These are phyloP conservation scores for Inga leiocalycina DNA, from an alignment of 306 rosid genomes.

Conservation along the genomic window DNA sequence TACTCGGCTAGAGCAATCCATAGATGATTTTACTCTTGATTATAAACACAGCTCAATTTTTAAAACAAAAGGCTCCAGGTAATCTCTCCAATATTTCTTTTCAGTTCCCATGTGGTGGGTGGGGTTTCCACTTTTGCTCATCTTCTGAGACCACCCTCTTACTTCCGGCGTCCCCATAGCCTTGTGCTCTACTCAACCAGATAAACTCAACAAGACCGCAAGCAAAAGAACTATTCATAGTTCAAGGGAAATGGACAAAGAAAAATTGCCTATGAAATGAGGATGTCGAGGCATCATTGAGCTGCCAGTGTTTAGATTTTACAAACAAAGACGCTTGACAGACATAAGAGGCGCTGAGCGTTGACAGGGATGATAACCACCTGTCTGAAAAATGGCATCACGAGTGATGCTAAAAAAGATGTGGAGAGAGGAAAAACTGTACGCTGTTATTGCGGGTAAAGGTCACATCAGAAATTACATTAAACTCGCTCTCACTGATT, in stretches of 20 bases:
- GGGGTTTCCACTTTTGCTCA: not conserved
- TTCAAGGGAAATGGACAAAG: not conserved
- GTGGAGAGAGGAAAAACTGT: not conserved
- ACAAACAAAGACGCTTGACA: not conserved
- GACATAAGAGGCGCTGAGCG: not conserved
- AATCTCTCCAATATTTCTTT: not conserved
- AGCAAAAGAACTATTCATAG: not conserved
- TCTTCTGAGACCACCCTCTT: not conserved
- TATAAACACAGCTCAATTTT: not conserved
- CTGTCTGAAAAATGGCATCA: not conserved
- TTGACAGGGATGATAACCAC: not conserved
- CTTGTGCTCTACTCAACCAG: not conserved
- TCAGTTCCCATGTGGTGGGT: not conserved
- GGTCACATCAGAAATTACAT: conserved; percentile 7
- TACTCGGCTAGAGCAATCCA: not conserved
- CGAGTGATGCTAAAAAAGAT: not conserved
- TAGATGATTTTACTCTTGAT: not conserved
- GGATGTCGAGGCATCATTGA: not conserved
- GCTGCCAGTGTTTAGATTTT: not conserved
- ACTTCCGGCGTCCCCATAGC: not conserved
- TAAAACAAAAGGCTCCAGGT: not conserved
- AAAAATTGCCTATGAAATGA: not conserved
- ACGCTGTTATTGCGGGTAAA: not conserved
- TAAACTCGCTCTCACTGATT: not conserved
- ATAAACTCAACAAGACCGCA: not conserved